Base-by-base conservation (phyloP, 1,139 yeast species). In the Taphrina communis region DNA sequence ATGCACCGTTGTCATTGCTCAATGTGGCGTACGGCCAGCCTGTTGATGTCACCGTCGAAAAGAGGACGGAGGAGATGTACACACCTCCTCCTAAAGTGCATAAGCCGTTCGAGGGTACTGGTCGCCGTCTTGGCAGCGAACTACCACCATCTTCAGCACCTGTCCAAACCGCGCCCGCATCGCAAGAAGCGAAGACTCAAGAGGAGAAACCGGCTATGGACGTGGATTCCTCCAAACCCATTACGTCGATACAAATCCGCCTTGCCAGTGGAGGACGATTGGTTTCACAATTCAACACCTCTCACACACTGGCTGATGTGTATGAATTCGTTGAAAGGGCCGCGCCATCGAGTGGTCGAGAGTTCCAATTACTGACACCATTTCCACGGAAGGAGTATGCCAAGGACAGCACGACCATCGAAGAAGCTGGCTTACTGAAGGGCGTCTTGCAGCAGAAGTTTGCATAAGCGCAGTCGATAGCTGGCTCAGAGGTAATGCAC, bases 401-500 rank as follows among this genome's bases (percentile, higher is more conserved):
- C 66, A 86, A 89, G 71, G 80, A 82, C 52, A 81, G 80, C 6
- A 76, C 82, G 52, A 83, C 88, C 1, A 85, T 94, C 60, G 85
- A 83, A 69, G 93, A 87, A 50, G 96, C 96, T 3, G 90, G 90
- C 61, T 82, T 91, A 74, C 84, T 85, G 70, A 90, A 90, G 74
- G 86, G 97, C 0, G 97, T 91, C n/a, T 87, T 93, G 44, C 92
- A 93, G 19, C 98, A 93, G 78, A 86, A 96, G 79, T 89, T 94
- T 36, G n/a, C 41, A 36, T 53, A 35, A 53, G 42, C 42, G 36
- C 17, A 17, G n/a, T 19, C 2, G 12, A 50, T 8, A 21, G 36
- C 35, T 19, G 31, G 35, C 36, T 14, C 7, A 8, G 48, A 11
- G 14, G 42, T 11, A n/a, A 14, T 14, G n/a, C n/a, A n/a, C 17